phyloP scores from a whole-genome alignment of 2,329 filamentous ascomycete species.

The Colletotrichum sp. region DNA sequence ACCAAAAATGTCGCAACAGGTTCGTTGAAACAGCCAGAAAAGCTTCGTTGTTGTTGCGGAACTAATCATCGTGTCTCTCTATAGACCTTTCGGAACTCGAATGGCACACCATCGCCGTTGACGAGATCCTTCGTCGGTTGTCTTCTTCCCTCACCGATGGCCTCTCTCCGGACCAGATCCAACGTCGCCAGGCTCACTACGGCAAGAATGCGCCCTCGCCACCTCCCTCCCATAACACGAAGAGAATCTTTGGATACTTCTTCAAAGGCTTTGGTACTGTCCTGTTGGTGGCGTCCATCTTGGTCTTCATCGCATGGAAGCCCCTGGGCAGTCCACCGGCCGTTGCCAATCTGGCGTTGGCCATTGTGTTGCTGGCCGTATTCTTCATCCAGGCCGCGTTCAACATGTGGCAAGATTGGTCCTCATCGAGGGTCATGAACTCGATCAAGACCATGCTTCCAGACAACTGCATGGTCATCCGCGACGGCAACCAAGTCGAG shows the following conservation, averaged over 20 bases:
- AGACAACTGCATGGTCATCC: constrained; percentile 68
- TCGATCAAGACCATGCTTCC: constrained; percentile 84
- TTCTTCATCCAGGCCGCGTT: constrained; percentile 74
- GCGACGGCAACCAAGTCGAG: constrained; percentile 57
- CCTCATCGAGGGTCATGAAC: constrained; percentile 76
- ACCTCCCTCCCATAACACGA: constrained; percentile 63
- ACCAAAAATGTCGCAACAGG: constrained; percentile 50
- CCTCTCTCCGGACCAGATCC: constrained; percentile 62
- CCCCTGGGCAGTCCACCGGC: constrained; percentile 75
- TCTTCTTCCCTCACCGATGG: constrained; percentile 60
- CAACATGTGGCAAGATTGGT: constrained; percentile 77
- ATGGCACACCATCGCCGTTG: constrained; percentile 66
- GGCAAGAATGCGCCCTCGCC: constrained; percentile 71
- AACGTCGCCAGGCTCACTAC: constrained; percentile 59
- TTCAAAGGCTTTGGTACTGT: constrained; percentile 80
- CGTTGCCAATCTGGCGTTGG: constrained; percentile 72
- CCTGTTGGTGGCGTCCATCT: constrained; percentile 68
- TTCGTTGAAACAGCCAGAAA: constrained; percentile 23
- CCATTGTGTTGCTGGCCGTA: constrained; percentile 73
- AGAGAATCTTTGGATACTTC: constrained; percentile 69
- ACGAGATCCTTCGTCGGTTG: constrained; percentile 65
- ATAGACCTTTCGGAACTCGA: constrained; percentile 66
- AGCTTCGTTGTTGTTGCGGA: not conserved
- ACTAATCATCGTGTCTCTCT: not conserved
- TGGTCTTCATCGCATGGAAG: constrained; percentile 80